phyloP scores from a whole-genome alignment of 768 basidiomycete genomes.

The Pisolithus albus region DNA sequence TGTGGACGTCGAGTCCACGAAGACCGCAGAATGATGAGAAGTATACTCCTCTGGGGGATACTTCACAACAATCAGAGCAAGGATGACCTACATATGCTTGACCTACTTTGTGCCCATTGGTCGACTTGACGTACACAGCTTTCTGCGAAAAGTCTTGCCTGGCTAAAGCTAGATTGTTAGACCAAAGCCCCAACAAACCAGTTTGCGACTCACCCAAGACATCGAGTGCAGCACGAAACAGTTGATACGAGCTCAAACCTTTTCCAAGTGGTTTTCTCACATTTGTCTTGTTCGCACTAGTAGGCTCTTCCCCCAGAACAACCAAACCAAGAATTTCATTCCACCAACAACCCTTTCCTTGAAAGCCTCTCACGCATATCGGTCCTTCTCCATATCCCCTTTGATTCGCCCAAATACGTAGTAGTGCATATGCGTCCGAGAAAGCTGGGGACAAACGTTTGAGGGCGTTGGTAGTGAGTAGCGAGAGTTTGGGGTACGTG shows the following conservation, averaged over 20 bases:
- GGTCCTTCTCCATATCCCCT: constrained; percentile 65
- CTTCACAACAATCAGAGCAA: constrained; percentile 30
- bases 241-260: constrained; percentile 84
- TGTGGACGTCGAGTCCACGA: constrained; percentile 73
- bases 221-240: constrained; percentile 80
- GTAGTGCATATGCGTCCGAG: constrained; percentile 64
- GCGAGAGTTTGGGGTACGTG: constrained; percentile 30
- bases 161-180: constrained; percentile 37
- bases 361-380: constrained; percentile 64
- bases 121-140: constrained; percentile 52
- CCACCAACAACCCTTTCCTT: constrained; percentile 66
- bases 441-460: constrained; percentile 52
- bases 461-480: constrained; percentile 43
- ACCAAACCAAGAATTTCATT: constrained; percentile 51
- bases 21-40: constrained; percentile 45
- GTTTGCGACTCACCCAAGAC: constrained; percentile 56
- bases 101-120: constrained; percentile 49
- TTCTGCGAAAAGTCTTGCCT: constrained; percentile 59
- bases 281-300: constrained; percentile 19
- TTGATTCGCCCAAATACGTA: constrained; percentile 88
- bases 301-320: constrained; percentile 59
- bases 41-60: constrained; percentile 53
- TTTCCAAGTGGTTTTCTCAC: constrained; percentile 60
- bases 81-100: neutral
- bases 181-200: neutral